Base-by-base conservation (phyloP, 2,329 filamentous ascomycete genomes). In the Fusarium keratoplasticum region DNA sequence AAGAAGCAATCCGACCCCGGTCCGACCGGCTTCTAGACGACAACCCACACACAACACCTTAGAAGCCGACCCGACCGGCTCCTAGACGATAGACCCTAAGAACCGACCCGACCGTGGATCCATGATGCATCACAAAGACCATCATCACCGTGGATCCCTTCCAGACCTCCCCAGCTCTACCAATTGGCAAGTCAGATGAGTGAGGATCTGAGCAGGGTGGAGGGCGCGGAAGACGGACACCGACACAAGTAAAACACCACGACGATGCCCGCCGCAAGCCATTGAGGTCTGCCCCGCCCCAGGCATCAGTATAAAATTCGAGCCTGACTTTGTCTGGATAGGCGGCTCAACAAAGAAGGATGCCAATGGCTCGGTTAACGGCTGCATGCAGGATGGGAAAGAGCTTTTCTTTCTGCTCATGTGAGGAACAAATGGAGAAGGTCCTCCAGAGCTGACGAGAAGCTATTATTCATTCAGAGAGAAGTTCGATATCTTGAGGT, bases 141-240 rank as follows among this genome's bases (percentile, higher is more conserved):
- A 67, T 63, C 52, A 36, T 36, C 58, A 58, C 42, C 70, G 29
- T 58, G 60, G 67, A 73, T 67, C 70, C 67, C 60, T 64, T 72
- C 60, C 58, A 70, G 64, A 64, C 63, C 16, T 54, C 55, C 61
- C 50, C 60, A 55, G 20, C 40, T 18, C 38, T 64, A 3, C 27
- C 29, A 66, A 70, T 66, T 69, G 50, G 42, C 52, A 36, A 55
- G 52, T 11, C 58, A 22, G 66, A 33, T 7, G 20, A 25, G 42
- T 20, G 35, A 36, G 35, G 14, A 47, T 47, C 42, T 47, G 20
- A 47, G 18, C 40, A 29, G 18, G 13, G 69, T 33, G 44, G 70
- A 63, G 60, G 47, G 16, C 42, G 27, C 33, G 60, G 60, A 62
- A 66, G 61, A 52, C 50, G 33, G 35, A 55, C 25, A 35, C 62